Conservation (phyloP, 345 rosid species). For the Syzygium oleosum region DNA sequence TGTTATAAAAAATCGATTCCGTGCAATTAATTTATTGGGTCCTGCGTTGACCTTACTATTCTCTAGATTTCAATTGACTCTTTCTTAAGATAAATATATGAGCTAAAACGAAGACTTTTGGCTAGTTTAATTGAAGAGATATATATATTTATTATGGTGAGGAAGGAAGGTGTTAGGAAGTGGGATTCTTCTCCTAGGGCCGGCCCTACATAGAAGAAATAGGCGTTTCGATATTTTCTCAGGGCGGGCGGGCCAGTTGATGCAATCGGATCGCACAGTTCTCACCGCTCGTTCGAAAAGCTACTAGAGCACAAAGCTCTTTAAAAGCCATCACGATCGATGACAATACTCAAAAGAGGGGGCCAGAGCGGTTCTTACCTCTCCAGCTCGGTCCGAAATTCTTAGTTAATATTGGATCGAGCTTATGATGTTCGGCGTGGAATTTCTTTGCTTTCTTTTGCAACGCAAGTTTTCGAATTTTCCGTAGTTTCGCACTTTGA, state of each 20-base stretch:
- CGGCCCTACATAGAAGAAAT: neutral
- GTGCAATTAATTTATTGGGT: neutral
- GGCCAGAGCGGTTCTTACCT: too few relatives aligned
- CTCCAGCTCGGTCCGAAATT: too few relatives aligned
- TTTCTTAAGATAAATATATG: rapidly evolving
- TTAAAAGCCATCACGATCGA: too few relatives aligned
- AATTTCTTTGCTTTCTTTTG: too few relatives aligned
- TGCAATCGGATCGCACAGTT: too few relatives aligned
- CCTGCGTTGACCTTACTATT: neutral
- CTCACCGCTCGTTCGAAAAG: too few relatives aligned
- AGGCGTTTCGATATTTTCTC: neutral
- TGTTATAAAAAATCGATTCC: neutral
- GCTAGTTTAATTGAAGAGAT: neutral
- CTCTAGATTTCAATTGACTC: neutral
- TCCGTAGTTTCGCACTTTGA: too few relatives aligned
- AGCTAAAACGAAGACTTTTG: neutral
- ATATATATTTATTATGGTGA: neutral
- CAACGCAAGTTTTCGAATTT: too few relatives aligned
- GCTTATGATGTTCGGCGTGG: too few relatives aligned
- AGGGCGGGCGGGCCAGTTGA: neutral
- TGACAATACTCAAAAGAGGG: too few relatives aligned
- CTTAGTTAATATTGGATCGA: too few relatives aligned
- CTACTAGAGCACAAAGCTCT: too few relatives aligned
- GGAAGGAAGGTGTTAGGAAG: neutral
- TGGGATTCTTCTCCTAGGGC: neutral